A percentile compares a stretch with the other conserved stretches of the same genome.
Conservation (phyloP, 495 filamentous ascomycete genomes). For the Podospora australis region DNA sequence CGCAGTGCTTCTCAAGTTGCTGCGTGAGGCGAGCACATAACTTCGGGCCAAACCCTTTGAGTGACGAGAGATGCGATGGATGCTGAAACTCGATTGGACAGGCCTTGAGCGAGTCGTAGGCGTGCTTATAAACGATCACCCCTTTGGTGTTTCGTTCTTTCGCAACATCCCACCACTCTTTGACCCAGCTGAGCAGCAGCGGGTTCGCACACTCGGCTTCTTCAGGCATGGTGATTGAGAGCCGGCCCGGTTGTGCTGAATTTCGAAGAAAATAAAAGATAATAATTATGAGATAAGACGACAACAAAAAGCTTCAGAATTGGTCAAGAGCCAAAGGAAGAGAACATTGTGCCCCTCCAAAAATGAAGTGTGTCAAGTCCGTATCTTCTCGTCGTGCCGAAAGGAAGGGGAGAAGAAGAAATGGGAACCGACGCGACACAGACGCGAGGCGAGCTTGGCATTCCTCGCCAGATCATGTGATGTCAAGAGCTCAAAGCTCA, state of each 20-base stretch:
- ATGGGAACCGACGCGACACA: not conserved
- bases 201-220: constrained; percentile 57
- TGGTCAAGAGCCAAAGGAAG: not conserved
- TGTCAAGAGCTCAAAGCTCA: not conserved
- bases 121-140: constrained; percentile 66
- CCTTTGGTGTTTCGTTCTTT: constrained; percentile 66
- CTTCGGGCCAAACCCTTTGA: constrained; percentile 67
- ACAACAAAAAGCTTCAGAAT: too few species aligned
- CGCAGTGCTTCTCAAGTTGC: constrained; percentile 59
- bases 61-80: constrained; percentile 64
- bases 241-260: too few species aligned
- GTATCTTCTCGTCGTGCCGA: not conserved
- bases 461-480: constrained; percentile 8
- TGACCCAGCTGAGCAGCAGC: constrained; percentile 66
- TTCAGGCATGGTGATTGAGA: constrained; percentile 27
- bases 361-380: not conserved
- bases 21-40: constrained; percentile 65
- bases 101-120: constrained; percentile 72
- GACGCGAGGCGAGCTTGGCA: not conserved
- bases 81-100: constrained; percentile 71
- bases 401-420: not conserved
- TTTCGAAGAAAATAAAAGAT: not conserved
- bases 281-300: not conserved
- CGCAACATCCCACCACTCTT: constrained; percentile 73
- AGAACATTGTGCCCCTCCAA: not conserved